A percentile compares a stretch with the other conserved stretches of the same genome.
Conservation (phyloP, 2,329 filamentous ascomycete species). For the Ilyonectria sp. region DNA sequence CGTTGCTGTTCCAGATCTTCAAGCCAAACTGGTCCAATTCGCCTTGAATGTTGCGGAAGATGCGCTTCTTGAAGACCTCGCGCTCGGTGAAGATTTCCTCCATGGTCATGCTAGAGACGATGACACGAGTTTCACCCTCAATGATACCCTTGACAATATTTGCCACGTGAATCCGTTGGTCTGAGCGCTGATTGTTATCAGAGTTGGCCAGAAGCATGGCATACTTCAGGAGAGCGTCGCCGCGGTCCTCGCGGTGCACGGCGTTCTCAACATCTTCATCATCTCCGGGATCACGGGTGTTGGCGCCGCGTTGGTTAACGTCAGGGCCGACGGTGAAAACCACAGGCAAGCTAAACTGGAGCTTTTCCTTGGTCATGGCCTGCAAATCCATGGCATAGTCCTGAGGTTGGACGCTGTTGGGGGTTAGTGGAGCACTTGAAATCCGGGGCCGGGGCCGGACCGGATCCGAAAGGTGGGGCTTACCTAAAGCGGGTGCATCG, state of each 20-base stretch:
- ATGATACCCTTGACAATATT: constrained; percentile 93
- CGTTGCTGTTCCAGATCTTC: constrained; percentile 80
- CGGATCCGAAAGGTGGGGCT: not conserved
- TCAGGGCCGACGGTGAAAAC: constrained; percentile 90
- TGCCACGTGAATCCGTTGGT: constrained; percentile 75
- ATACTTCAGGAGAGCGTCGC: constrained; percentile 83
- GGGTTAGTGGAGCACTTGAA: constrained; percentile 22
- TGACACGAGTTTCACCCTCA: constrained; percentile 87
- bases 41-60: constrained; percentile 82
- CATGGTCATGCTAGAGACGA: constrained; percentile 93
- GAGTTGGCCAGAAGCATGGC: constrained; percentile 85
- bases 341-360: constrained; percentile 85
- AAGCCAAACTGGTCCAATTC: constrained; percentile 88
- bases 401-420: constrained; percentile 75
- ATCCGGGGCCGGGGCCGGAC: not conserved
- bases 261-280: constrained; percentile 38
- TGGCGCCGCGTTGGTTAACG: constrained; percentile 72
- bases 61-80: constrained; percentile 82
- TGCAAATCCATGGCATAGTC: constrained; percentile 88
- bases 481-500: constrained; percentile 68
- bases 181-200: constrained; percentile 54
- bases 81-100: constrained; percentile 88
- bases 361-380: constrained; percentile 91
- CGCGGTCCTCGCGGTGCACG: constrained; percentile 63
- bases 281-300: constrained; percentile 46